Evolutionary conservation across 2,329 filamentous ascomycete species (phyloP).

Genomic region (Colletotrichum tofieldiae): DNA sequence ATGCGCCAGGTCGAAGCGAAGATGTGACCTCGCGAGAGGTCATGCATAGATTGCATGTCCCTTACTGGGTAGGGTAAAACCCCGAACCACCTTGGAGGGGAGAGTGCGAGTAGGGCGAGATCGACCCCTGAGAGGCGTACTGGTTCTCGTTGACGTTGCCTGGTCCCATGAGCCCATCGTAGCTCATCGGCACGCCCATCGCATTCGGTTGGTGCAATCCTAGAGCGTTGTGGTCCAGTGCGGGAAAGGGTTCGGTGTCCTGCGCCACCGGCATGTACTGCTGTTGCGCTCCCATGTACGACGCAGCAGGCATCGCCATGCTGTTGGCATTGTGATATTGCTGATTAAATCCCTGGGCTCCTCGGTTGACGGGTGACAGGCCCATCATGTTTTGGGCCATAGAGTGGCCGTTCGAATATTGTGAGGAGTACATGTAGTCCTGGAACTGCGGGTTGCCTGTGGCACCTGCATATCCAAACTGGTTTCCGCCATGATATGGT

Average conservation of each 20-base stretch:
- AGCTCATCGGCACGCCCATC: slow-evolving; percentile 49
- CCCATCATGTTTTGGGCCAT: slow-evolving; percentile 33
- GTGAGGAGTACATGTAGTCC: slow-evolving; percentile 29
- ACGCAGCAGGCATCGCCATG: slow-evolving; percentile 51
- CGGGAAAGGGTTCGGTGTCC: slow-evolving; percentile 56
- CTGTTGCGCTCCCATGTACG: slow-evolving; percentile 47
- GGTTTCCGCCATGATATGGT: not conserved
- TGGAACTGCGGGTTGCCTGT: slow-evolving; percentile 23
- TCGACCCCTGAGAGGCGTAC: slow-evolving; percentile 59
- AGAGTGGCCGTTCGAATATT: slow-evolving; percentile 21
- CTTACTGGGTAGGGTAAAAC: slow-evolving; percentile 52
- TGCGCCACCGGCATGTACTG: slow-evolving; percentile 52
- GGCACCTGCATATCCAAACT: slow-evolving; percentile 17
- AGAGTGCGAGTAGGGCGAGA: slow-evolving; percentile 60
- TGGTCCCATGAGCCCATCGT: slow-evolving; percentile 52
- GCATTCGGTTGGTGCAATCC: slow-evolving; percentile 52
- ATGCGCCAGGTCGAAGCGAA: slow-evolving; percentile 22
- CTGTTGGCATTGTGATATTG: slow-evolving; percentile 47
- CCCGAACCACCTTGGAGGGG: slow-evolving; percentile 55
- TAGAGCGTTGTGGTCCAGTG: slow-evolving; percentile 52
- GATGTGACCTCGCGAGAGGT: not conserved
- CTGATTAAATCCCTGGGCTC: slow-evolving; percentile 43
- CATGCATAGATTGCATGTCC: not conserved
- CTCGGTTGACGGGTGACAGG: slow-evolving; percentile 25
- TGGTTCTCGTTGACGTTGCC: slow-evolving; percentile 51